Conservation (phyloP, 495 filamentous ascomycete species). For the Diplogelasinospora grovesii region DNA sequence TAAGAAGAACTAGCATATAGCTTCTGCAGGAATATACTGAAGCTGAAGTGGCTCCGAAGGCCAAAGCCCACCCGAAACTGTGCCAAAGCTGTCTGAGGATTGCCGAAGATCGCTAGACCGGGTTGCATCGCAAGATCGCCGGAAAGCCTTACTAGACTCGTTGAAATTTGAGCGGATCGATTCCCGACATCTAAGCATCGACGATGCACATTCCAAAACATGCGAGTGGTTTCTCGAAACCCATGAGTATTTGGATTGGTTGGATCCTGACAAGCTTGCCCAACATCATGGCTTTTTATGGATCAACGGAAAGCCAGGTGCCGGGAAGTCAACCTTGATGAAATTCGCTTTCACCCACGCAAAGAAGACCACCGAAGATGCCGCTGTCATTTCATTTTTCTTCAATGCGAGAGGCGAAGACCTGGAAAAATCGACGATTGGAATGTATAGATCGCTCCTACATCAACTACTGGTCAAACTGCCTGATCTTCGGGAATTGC, state of each 20-base stretch:
- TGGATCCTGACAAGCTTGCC: constrained; percentile 23
- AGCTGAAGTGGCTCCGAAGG: constrained; percentile 5
- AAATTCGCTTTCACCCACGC: constrained; percentile 18
- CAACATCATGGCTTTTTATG: constrained; percentile 45
- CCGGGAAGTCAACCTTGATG: constrained; percentile 39
- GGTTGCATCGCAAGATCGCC: constrained; percentile 9
- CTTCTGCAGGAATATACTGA: constrained; percentile 3
- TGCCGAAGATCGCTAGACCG: constrained; percentile 14
- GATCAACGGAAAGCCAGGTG: constrained; percentile 48
- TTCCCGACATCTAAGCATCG: constrained; percentile 27
- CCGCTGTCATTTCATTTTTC: constrained; percentile 13
- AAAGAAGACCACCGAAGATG: background rate
- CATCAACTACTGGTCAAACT: constrained; percentile 19
- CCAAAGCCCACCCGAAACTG: constrained; percentile 5
- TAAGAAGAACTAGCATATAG: constrained; percentile 9
- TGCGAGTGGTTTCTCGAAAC: constrained; percentile 41
- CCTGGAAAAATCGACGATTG: constrained; percentile 41
- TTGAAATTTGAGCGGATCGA: too few species aligned
- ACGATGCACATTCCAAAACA: constrained; percentile 30
- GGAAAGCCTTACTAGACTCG: too few species aligned
- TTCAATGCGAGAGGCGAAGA: constrained; percentile 21
- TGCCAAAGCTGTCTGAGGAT: constrained; percentile 1
- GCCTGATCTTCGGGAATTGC: constrained; percentile 17
- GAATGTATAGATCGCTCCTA: constrained; percentile 48
- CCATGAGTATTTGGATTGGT: constrained; percentile 34